Evolutionary conservation across 192 early-diverging fungal genomes (phyloP), one percentile per base, ranked within the genome.

Genomic region (Lunasporangiospora selenospora): DNA sequence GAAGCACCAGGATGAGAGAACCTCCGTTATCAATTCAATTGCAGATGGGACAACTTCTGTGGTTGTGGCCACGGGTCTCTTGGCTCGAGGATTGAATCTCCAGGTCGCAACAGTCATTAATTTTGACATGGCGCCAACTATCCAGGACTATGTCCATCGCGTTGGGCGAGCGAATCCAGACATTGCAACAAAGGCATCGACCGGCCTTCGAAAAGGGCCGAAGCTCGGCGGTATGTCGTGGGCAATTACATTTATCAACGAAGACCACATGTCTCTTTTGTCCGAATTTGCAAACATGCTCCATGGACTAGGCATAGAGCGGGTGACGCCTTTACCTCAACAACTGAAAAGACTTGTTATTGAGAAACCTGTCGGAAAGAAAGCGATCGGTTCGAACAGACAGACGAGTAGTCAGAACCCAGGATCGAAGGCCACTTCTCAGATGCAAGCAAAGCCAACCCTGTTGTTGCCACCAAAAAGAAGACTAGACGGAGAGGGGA

Each of bases 211-310:
- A 6, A 57, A 29, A 23, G 69, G 69, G 1, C 69, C 69, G 5
- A 62, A 50, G 57, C 67, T 65, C 26, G 57, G 52, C 19, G 69
- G 58, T 27, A 69, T 63, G 38, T 82, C 82, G 5, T 84, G 84
- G 80, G 77, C 82, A 3, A 80, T 86, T 37, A 86, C 84, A 4
- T 86, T 86, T 58, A 80, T 86, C 46, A 86, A 86, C 40, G 65
- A 81, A 63, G 84, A 86, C 34, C 75, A 81, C 49, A 62, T 67
- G 18, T 38, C 53, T 46, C 41, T 84, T n/a, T 75, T 82, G 24
- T 50, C 64, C 46, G 62, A 80, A 32, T 76, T 86, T 48, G 77
- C 67, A 13, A 75, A 67, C 18, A 80, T 80, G 67, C 57, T 86
- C 3, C 59, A 67, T 46, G 54, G 44, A 44, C 55, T 79, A 32